A percentile compares a stretch with the other conserved stretches of the same genome.
phyloP scores from a whole-genome alignment of 2,329 filamentous ascomycete genomes.

The Talaromyces sp. region DNA sequence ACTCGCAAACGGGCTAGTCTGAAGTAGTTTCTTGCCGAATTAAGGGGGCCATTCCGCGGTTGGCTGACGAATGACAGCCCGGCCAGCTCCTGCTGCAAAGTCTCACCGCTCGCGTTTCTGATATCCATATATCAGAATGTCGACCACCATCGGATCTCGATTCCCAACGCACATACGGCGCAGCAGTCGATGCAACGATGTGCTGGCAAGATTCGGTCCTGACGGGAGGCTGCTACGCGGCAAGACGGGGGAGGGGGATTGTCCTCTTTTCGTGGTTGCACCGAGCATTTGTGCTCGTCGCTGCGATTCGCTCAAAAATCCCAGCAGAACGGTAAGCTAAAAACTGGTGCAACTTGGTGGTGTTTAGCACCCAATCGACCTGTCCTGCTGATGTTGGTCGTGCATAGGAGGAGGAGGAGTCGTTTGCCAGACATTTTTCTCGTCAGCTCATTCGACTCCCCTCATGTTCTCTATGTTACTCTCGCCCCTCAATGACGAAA shows the following conservation, averaged over 20 bases:
- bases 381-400: slow-evolving; percentile 19
- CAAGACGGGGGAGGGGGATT: slow-evolving; percentile 19
- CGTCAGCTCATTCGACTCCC: slow-evolving; percentile 18
- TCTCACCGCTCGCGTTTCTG: not conserved
- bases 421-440: slow-evolving; percentile 10
- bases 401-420: slow-evolving; percentile 11
- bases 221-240: slow-evolving; percentile 19
- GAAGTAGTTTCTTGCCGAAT: not conserved
- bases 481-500: slow-evolving; percentile 16
- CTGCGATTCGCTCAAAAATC: slow-evolving; percentile 20
- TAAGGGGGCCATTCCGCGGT: slow-evolving; percentile 13
- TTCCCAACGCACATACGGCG: slow-evolving; percentile 7
- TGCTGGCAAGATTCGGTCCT: slow-evolving; percentile 24
- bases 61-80: slow-evolving; percentile 11
- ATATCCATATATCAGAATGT: not conserved
- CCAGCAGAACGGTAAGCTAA: slow-evolving; percentile 21
- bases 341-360: slow-evolving; percentile 18
- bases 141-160: not conserved
- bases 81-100: not conserved
- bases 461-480: slow-evolving; percentile 18
- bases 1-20: not conserved
- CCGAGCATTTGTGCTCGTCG: slow-evolving; percentile 11
- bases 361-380: slow-evolving; percentile 18
- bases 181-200: slow-evolving; percentile 24
- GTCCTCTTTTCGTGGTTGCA: slow-evolving; percentile 17